These are phyloP conservation scores for Chenopodium album DNA, from an alignment of 148 eudicot genomes.

Conservation along the genomic window DNA sequence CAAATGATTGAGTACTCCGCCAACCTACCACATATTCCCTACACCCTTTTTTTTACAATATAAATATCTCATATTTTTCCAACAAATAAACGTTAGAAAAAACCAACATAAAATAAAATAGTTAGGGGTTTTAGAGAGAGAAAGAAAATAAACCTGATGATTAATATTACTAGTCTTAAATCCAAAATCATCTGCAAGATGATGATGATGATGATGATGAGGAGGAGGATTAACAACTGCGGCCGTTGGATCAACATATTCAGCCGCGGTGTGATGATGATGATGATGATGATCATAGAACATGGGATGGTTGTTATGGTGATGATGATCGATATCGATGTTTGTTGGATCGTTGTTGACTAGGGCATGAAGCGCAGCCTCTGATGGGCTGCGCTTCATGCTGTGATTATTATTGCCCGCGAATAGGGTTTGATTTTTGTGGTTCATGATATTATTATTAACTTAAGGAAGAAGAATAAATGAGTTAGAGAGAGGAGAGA, in stretches of 20 bases:
- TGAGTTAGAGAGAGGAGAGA: not conserved
- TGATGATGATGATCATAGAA: not conserved
- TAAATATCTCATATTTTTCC: not conserved
- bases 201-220: not conserved
- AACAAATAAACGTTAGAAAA: constrained; percentile 13
- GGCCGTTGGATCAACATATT: constrained; percentile 20
- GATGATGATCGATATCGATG: not conserved
- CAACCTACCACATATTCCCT: constrained; percentile 1
- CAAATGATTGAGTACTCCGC: constrained; percentile 20
- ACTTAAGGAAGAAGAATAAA: not conserved
- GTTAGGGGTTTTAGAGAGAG: not conserved
- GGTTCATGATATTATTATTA: not conserved
- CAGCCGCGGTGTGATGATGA: not conserved
- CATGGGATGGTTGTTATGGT: not conserved
- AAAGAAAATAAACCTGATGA: constrained; percentile 15
- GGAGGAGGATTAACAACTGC: not conserved
- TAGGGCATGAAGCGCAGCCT: constrained; percentile 15
- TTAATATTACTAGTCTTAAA: constrained; percentile 18
- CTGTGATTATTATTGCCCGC: not conserved
- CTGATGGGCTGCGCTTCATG: constrained; percentile 27
- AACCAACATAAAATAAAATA: too few species aligned
- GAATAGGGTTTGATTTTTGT: not conserved
- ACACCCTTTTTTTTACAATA: not conserved
- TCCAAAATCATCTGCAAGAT: constrained; percentile 1
- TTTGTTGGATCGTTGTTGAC: not conserved